These are phyloP conservation scores for Brassica napus DNA, from an alignment of 345 rosid genomes.

Conservation along the genomic window DNA sequence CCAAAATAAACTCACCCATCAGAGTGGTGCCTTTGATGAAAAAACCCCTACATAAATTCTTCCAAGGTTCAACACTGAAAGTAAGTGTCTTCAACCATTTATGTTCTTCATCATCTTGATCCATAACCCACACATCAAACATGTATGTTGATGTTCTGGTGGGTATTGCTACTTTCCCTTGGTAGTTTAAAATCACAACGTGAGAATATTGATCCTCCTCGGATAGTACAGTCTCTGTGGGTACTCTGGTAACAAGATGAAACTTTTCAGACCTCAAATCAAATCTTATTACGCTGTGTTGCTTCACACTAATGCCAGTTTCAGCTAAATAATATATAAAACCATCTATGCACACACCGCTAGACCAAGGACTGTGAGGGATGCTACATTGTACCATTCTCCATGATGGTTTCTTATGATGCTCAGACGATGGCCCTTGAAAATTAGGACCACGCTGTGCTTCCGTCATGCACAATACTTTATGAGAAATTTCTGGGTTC, in stretches of 20 bases:
- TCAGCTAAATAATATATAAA: neutral
- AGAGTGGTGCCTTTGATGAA: neutral
- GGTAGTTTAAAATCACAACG: neutral
- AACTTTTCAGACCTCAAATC: neutral
- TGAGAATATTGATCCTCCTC: neutral
- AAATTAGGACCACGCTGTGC: neutral
- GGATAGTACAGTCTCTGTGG: neutral
- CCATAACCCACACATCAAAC: neutral
- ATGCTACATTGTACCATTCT: too few species aligned
- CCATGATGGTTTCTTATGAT: too few species aligned
- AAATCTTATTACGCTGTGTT: neutral
- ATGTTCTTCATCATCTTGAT: neutral
- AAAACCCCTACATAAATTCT: neutral
- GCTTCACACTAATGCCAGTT: neutral
- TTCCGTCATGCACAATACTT: neutral
- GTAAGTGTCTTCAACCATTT: neutral
- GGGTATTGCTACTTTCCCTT: neutral
- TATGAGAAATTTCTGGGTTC: neutral
- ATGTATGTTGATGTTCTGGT: neutral
- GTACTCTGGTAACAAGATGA: neutral
- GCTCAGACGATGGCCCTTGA: neutral
- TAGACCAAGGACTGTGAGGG: too few species aligned
- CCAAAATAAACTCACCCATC: slow-evolving; percentile 14
- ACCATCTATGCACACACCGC: too few species aligned
- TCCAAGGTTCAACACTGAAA: neutral